Evolutionary conservation across 306 rosid species (phyloP).

Genomic region (Castanopsis chinensis): DNA sequence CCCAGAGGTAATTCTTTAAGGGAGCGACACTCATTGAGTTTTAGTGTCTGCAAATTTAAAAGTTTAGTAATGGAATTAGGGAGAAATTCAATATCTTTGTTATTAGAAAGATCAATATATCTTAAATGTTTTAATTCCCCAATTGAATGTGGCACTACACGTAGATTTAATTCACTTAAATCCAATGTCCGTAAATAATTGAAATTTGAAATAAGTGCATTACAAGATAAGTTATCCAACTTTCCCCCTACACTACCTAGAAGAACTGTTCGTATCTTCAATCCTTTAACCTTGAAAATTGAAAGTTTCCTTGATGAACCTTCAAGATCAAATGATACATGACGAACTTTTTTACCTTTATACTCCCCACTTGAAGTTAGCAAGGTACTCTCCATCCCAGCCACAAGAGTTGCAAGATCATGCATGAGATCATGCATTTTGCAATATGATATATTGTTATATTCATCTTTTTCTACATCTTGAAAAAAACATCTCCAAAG

Average conservation of each 20-base stretch:
- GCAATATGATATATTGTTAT: constrained; percentile 8
- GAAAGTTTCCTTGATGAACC: not conserved
- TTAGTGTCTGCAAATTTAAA: not conserved
- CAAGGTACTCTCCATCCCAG: not conserved
- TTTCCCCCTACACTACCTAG: not conserved
- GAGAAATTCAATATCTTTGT: not conserved
- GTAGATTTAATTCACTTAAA: constrained; percentile 10
- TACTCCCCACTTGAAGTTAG: not conserved
- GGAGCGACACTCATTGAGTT: not conserved
- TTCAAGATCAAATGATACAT: constrained; percentile 12
- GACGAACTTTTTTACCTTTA: not conserved
- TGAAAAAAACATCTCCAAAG: constrained; percentile 27
- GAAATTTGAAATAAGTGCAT: not conserved
- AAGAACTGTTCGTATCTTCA: constrained; percentile 17
- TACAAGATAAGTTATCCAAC: no score
- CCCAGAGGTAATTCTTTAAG: constrained; percentile 14
- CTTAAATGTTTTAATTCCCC: constrained; percentile 17
- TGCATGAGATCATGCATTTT: constrained; percentile 27
- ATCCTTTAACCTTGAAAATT: not conserved
- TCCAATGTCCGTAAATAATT: constrained; percentile 17
- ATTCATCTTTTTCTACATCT: not conserved
- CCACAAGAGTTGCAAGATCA: constrained; percentile 24
- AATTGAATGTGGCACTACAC: constrained; percentile 9
- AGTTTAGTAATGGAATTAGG: not conserved
- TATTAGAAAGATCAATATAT: not conserved